Evolutionary conservation across 2,329 filamentous ascomycete genomes (phyloP).

Genomic region (Paraphaeosphaeria minitans): DNA sequence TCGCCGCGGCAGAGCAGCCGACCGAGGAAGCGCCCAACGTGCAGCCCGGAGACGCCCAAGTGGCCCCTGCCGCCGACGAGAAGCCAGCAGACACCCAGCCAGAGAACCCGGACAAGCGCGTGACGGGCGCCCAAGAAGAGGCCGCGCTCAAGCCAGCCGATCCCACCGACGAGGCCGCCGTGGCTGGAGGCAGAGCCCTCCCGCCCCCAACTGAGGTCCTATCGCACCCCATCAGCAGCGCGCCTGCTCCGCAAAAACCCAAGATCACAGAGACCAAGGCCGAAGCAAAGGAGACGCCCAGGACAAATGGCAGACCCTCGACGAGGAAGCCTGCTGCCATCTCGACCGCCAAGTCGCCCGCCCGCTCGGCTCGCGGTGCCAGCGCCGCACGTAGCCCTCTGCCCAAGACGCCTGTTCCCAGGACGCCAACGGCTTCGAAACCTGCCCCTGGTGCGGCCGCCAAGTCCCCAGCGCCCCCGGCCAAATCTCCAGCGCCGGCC

Average conservation of each 20-base stretch:
- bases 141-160: conserved; percentile 49
- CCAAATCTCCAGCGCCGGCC: conserved; percentile 18
- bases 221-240: conserved; percentile 15
- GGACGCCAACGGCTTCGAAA: conserved; percentile 38
- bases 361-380: conserved; percentile 27
- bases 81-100: conserved; percentile 6
- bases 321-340: conserved; percentile 41
- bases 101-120: conserved; percentile 52
- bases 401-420: conserved; percentile 34
- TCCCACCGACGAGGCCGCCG: conserved; percentile 44
- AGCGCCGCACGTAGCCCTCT: conserved; percentile 39
- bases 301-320: conserved; percentile 29
- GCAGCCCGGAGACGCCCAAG: conserved; percentile 2
- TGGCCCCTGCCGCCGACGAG: not conserved
- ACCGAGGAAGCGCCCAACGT: conserved; percentile 1
- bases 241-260: conserved; percentile 16
- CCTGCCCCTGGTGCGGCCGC: conserved; percentile 22
- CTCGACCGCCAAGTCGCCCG: conserved; percentile 36
- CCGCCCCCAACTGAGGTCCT: conserved; percentile 37
- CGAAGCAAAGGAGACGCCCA: conserved; percentile 26
- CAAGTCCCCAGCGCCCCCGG: conserved; percentile 18
- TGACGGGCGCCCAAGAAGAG: conserved; percentile 50
- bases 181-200: conserved; percentile 47
- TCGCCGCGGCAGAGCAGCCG: conserved; percentile 14
- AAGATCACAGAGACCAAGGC: conserved; percentile 22